Percentiles rank a stretch among this genome's conserved stretches.
These are phyloP conservation scores for Tricholomella constricta DNA, from an alignment of 768 basidiomycete genomes.

Conservation along the genomic window DNA sequence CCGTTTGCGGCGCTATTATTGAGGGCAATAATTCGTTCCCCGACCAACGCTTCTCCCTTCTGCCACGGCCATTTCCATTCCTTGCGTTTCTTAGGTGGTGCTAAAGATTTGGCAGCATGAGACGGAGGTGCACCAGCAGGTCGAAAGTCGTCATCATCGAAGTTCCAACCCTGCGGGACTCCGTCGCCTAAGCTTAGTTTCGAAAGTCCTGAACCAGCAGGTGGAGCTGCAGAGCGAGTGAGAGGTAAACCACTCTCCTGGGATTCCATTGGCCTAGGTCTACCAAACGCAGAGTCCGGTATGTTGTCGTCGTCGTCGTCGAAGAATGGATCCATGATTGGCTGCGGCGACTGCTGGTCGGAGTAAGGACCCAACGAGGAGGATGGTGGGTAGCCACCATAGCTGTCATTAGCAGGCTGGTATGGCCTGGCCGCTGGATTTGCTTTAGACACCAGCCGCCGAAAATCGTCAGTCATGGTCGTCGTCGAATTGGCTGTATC, in stretches of 20 bases:
- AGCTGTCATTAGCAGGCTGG: conserved; percentile 53
- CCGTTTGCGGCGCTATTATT: conserved; percentile 71
- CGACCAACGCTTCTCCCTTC: conserved; percentile 61
- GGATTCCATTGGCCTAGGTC: conserved; percentile 48
- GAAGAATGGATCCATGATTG: conserved; percentile 81
- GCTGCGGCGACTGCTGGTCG: conserved; percentile 44
- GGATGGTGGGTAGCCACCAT: conserved; percentile 65
- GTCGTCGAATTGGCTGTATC: conserved; percentile 8
- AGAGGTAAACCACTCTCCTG: conserved; percentile 63
- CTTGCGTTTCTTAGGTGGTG: conserved; percentile 30
- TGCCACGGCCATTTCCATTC: conserved; percentile 87
- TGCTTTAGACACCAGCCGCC: conserved; percentile 68
- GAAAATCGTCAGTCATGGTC: conserved; percentile 72
- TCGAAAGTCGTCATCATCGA: conserved; percentile 65
- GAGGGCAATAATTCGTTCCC: conserved; percentile 80
- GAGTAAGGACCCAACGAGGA: conserved; percentile 40
- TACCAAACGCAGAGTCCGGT: conserved; percentile 69
- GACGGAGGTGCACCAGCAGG: conserved; percentile 40
- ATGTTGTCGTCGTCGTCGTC: conserved; percentile 79
- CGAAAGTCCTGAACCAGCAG: conserved; percentile 57
- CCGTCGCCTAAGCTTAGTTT: conserved; percentile 46
- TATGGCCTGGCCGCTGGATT: conserved; percentile 63
- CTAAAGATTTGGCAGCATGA: conserved; percentile 41
- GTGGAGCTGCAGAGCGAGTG: conserved; percentile 57
- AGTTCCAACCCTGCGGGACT: conserved; percentile 70